Evolutionary conservation across 2,329 filamentous ascomycete species (phyloP), one percentile per base, ranked within the genome.

Genomic region (Ceratocystis papillata): DNA sequence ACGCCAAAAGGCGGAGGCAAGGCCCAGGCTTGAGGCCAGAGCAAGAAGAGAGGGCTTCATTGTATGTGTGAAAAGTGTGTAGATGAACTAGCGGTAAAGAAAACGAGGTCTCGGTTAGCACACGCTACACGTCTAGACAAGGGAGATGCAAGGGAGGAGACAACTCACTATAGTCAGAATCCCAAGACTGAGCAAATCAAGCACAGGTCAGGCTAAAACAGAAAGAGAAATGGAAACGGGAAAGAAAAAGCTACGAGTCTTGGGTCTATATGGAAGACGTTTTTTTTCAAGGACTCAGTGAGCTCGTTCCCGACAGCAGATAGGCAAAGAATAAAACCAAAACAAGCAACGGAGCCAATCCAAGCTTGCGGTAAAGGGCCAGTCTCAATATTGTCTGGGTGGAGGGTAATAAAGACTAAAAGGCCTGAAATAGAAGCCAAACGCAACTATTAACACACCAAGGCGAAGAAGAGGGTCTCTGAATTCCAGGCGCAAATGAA

Each of bases 1-100:
- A 73, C 91, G 89, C 89, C 89, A 96, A 76, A 96, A 96, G 68
- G 88, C 91, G 70, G 81, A 73, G 60, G 79, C 80, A 25, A 76
- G 20, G 22, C 55, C 69, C 37, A 77, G 71, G 70, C 72, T 73
- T 55, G 72, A 73, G 20, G 74, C 72, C 60, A 76, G 69, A 69
- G 73, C 70, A 68, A 72, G 57, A 45, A 74, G 64, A 46, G 71
- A 72, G 69, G 73, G 76, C 70, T 75, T 71, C 75, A 77, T 77
- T 60, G 41, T 69, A 69, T 33, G 22, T 57, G 17, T 8, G 4
- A 55, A 22, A 48, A 63, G 46, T 12, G 25, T 53, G 28, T 55
- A 22, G 37, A 37, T 48, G 33, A 15, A 48, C 41, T 46, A n/a
- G 48, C 48, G 48, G 50, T 4, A 22, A 44, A 48, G 44, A 22